A percentile compares a stretch with the other conserved stretches of the same genome.
phyloP scores from a whole-genome alignment of 2,329 filamentous ascomycete genomes.

The Scedosporium dehoogii region DNA sequence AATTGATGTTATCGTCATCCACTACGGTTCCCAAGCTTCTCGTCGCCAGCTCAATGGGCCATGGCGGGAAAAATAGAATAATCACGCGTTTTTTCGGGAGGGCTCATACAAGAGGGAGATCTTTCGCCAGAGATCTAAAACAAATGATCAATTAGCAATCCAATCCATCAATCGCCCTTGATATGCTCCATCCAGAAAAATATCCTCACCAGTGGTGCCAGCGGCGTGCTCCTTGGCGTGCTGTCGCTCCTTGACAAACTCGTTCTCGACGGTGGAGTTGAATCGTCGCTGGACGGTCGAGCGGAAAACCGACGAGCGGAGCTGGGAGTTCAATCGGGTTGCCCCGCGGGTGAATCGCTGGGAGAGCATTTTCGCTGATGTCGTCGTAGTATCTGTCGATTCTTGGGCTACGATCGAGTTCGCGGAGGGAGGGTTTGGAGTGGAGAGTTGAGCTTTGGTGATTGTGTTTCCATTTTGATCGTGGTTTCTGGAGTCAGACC shows the following conservation, averaged over 20 bases:
- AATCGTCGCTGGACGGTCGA: slow-evolving; percentile 57
- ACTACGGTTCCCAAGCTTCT: not conserved
- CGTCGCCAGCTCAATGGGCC: not conserved
- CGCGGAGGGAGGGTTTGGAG: not conserved
- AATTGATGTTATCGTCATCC: not conserved
- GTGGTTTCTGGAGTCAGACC: slow-evolving; percentile 2
- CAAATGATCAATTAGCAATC: not conserved
- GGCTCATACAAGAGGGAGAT: slow-evolving; percentile 82
- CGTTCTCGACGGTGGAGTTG: slow-evolving; percentile 70
- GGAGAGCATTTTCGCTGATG: slow-evolving; percentile 47
- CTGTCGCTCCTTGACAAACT: slow-evolving; percentile 85
- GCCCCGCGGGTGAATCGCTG: slow-evolving; percentile 53
- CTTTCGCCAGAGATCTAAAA: slow-evolving; percentile 84
- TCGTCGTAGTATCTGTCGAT: slow-evolving; percentile 3
- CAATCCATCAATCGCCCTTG: slow-evolving; percentile 12
- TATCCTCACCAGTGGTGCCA: slow-evolving; percentile 65
- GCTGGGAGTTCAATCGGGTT: slow-evolving; percentile 52
- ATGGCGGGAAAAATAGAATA: not conserved
- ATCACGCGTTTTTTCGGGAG: not conserved
- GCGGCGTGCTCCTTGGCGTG: slow-evolving; percentile 86
- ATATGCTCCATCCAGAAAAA: slow-evolving; percentile 14
- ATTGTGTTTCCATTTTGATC: not conserved
- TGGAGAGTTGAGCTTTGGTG: not conserved
- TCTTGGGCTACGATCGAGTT: not conserved
- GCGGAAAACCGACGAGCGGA: slow-evolving; percentile 30